Evolutionary conservation across 1,284 basidiomycete genomes (phyloP), one percentile per base, ranked within the genome.

Genomic region (Rhodotorula sp.): DNA sequence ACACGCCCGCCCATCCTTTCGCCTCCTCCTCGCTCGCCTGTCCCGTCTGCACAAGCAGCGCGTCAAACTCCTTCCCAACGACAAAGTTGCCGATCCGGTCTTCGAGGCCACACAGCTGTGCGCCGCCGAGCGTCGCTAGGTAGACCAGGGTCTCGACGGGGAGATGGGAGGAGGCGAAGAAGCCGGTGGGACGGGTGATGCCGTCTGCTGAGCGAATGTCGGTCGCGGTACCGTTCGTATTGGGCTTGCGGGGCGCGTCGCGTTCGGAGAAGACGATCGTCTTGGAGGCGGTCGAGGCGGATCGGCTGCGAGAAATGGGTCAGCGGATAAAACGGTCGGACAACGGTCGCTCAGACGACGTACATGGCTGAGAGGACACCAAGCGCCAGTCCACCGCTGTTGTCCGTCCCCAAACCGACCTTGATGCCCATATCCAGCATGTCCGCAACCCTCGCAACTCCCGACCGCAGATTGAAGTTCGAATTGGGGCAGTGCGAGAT

Each of bases 121-220:
- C 95, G 2, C 95, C 95, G 52, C 95, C 94, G 36, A 90, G 82
- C 4, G 94, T 99, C 15, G 95, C 94, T 57, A 98, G 87, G 82
- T 92, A 90, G 73, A 96, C 84, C 57, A 97, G 84, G 2, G 91
- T 88, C 11, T 90, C 82, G 51, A 94, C 84, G 10, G 88, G 83
- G 20, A 97, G 84, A 62, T 89, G 89, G 27, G 84, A 84, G 73
- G 84, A 83, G 5, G 85, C 81, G 78, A 91, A 59, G 78, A 77
- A 47, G 67, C 52, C 19, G 34, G 67, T 72, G 20, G 76, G 68
- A 62, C 71, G 59, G 71, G 67, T 30, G 68, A 74, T 20, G 67
- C 70, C 68, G 51, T 70, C 62, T 64, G 74, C 39, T 65, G 70
- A 46, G 72, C 49, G 48, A 74, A 30, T 22, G 63, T 48, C 51